Conservation (phyloP, 768 basidiomycete species). For the Cystofilobasidium macerans region DNA sequence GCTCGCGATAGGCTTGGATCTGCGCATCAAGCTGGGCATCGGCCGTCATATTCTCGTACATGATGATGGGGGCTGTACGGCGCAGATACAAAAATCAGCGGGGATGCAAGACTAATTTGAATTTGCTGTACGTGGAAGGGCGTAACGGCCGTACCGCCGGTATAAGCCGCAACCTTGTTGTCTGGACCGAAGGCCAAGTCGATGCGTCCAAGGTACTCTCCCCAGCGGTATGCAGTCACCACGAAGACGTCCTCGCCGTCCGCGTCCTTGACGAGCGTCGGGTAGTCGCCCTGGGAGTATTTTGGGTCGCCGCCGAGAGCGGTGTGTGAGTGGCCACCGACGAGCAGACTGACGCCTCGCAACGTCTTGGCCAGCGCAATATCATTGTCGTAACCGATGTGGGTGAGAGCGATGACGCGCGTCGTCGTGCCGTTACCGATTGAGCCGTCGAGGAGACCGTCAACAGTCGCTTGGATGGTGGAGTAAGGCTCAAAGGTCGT, state of each 20-base stretch:
- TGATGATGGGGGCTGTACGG: slow-evolving; percentile 36
- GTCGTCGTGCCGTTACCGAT: slow-evolving; percentile 29
- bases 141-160: slow-evolving; percentile 35
- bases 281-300: slow-evolving; percentile 42
- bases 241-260: slow-evolving; percentile 42
- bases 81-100: neutral
- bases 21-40: slow-evolving; percentile 40
- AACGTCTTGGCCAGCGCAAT: slow-evolving; percentile 42
- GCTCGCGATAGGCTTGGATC: slow-evolving; percentile 41
- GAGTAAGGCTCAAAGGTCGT: slow-evolving; percentile 41
- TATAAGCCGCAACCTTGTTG: slow-evolving; percentile 42
- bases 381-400: slow-evolving; percentile 44
- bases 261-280: slow-evolving; percentile 43
- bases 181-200: slow-evolving; percentile 41
- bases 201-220: slow-evolving; percentile 44
- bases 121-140: neutral
- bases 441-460: slow-evolving; percentile 35
- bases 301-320: slow-evolving; percentile 41
- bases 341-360: slow-evolving; percentile 39
- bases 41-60: slow-evolving; percentile 34
- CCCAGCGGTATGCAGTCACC: slow-evolving; percentile 37
- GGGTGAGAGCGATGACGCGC: slow-evolving; percentile 44
- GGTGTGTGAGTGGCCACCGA: slow-evolving; percentile 42
- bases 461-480: slow-evolving; percentile 40
- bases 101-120: neutral